Conservation (phyloP, 331 rosid genomes). For the Arachis monticola region DNA sequence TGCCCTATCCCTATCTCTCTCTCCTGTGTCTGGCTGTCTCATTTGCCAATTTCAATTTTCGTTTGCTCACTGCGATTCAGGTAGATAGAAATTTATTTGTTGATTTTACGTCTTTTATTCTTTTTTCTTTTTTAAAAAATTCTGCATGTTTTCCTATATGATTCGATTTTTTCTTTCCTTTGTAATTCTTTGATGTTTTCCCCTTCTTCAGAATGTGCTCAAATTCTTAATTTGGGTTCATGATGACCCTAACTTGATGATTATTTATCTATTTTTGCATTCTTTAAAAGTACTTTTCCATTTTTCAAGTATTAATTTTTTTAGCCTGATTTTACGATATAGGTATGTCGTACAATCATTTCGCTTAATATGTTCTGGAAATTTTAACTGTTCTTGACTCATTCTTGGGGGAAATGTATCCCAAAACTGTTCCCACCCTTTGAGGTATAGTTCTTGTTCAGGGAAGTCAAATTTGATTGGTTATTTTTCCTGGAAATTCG, state of each 20-base stretch:
- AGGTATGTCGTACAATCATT: neutral
- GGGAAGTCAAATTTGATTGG: slow-evolving; percentile 25
- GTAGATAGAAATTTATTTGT: slow-evolving; percentile 10
- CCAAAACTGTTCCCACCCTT: neutral
- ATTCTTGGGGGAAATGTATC: neutral
- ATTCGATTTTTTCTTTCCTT: slow-evolving; percentile 1
- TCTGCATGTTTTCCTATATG: neutral
- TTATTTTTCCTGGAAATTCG: slow-evolving; percentile 20
- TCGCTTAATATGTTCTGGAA: neutral
- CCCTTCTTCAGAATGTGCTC: neutral
- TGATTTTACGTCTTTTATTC: neutral
- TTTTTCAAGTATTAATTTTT: neutral
- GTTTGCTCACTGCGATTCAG: slow-evolving; percentile 34
- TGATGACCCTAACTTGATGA: neutral
- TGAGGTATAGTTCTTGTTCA: slow-evolving; percentile 3
- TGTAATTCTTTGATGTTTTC: neutral
- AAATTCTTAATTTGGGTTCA: neutral
- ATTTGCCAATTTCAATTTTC: neutral
- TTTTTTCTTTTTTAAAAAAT: neutral
- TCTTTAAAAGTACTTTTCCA: slow-evolving; percentile 26
- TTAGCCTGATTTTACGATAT: slow-evolving; percentile 16
- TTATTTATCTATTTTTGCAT: slow-evolving; percentile 26
- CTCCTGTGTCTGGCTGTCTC: too few relatives aligned
- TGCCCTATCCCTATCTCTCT: neutral
- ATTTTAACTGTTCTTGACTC: neutral